These are phyloP conservation scores for Naganishia sp. DNA, from an alignment of 1,284 basidiomycete species.

Conservation along the genomic window DNA sequence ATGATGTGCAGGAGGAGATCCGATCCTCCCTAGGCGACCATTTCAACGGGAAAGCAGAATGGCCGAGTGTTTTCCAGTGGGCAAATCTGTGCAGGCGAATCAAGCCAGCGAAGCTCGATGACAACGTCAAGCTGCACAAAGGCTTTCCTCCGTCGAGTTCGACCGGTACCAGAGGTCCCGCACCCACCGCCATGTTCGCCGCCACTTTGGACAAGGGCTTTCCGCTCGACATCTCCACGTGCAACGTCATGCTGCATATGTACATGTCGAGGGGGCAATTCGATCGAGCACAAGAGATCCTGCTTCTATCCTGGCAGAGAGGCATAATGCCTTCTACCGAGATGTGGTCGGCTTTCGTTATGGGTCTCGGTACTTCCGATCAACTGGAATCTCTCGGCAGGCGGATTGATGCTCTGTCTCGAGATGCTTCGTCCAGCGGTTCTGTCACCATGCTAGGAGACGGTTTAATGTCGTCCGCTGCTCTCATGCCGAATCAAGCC, in stretches of 20 bases:
- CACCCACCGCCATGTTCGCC: slow-evolving; percentile 1
- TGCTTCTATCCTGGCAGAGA: slow-evolving; percentile 14
- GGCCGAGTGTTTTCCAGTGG: slow-evolving; percentile 7
- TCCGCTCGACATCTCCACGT: slow-evolving; percentile 2
- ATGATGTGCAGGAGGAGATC: slow-evolving; percentile 11
- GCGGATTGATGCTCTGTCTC: slow-evolving; percentile 4
- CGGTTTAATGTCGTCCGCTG: slow-evolving; percentile 10
- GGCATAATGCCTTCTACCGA: slow-evolving; percentile 23
- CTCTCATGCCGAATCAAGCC: slow-evolving; percentile 21
- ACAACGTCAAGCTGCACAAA: neutral
- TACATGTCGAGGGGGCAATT: slow-evolving; percentile 10
- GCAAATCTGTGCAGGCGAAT: neutral
- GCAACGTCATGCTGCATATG: slow-evolving; percentile 3
- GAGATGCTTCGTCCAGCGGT: neutral
- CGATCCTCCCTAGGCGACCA: neutral
- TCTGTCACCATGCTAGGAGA: neutral
- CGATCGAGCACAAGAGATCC: slow-evolving; percentile 16
- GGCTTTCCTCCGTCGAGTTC: too few species aligned
- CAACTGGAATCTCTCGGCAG: slow-evolving; percentile 7
- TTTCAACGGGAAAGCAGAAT: neutral
- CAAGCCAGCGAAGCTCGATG: neutral
- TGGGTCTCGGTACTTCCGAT: slow-evolving; percentile 3
- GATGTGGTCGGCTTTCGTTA: slow-evolving; percentile 18
- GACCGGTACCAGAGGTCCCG: neutral
- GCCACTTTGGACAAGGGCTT: slow-evolving; percentile 18